These are phyloP conservation scores for Tilletiopsis washingtonensis DNA, from an alignment of 1,284 basidiomycete species.

Conservation along the genomic window DNA sequence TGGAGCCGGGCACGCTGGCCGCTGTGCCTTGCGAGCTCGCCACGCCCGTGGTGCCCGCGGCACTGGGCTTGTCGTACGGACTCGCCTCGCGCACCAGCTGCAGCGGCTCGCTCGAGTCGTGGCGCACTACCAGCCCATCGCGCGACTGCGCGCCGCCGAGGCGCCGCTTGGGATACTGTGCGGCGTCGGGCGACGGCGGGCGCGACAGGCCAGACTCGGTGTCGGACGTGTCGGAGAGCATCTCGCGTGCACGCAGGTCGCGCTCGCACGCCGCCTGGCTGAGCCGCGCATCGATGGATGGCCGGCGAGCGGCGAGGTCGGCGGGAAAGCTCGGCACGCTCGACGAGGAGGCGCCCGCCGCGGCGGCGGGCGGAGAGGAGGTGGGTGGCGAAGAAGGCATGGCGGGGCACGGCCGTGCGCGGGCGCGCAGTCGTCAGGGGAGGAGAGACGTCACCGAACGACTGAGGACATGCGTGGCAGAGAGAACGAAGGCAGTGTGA, in stretches of 20 bases:
- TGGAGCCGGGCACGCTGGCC: background rate
- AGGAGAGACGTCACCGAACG: too few relatives aligned
- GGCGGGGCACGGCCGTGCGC: too few relatives aligned
- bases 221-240: slow-evolving; percentile 27
- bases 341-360: too few relatives aligned
- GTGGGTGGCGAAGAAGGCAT: too few relatives aligned
- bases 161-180: slow-evolving; percentile 31
- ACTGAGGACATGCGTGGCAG: too few relatives aligned
- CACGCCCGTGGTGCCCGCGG: background rate
- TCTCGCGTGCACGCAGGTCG: slow-evolving; percentile 28
- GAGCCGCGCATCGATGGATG: too few relatives aligned
- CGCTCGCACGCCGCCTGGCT: slow-evolving; percentile 22
- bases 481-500: too few relatives aligned
- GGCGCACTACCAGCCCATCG: slow-evolving; percentile 31
- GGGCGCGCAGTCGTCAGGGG: too few relatives aligned
- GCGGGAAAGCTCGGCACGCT: too few relatives aligned
- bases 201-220: slow-evolving; percentile 39
- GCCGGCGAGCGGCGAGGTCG: too few relatives aligned
- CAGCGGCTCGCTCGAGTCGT: slow-evolving; percentile 12
- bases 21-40: background rate
- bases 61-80: slow-evolving; percentile 15
- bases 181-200: slow-evolving; percentile 32
- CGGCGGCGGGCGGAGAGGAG: too few relatives aligned
- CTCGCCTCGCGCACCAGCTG: slow-evolving; percentile 31
- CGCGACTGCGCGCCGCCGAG: slow-evolving; percentile 36